These are phyloP conservation scores for Lyophyllum semitale DNA, from an alignment of 768 basidiomycete species.

Conservation along the genomic window DNA sequence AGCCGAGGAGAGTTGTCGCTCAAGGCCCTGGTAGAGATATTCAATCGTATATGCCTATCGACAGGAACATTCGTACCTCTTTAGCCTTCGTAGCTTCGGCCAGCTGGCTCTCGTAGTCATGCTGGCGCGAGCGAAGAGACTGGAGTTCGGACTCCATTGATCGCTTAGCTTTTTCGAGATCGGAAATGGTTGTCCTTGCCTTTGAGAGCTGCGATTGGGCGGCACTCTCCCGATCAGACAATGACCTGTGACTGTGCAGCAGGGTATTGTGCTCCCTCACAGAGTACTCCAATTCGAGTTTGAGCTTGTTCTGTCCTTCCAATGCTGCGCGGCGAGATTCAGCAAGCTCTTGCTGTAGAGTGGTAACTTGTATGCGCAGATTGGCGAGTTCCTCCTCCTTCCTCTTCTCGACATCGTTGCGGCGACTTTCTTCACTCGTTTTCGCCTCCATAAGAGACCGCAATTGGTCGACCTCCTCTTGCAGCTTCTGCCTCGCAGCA, in stretches of 20 bases:
- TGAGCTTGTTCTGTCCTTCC: conserved; percentile 72
- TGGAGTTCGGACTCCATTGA: conserved; percentile 73
- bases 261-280: conserved; percentile 61
- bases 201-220: conserved; percentile 52
- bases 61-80: conserved; percentile 57
- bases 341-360: conserved; percentile 67
- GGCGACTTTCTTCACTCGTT: conserved; percentile 80
- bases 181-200: conserved; percentile 48
- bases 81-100: conserved; percentile 63
- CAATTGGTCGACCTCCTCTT: conserved; percentile 84
- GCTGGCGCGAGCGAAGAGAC: conserved; percentile 65
- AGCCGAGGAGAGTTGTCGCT: conserved; percentile 72
- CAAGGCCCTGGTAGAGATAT: conserved; percentile 54
- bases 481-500: conserved; percentile 59
- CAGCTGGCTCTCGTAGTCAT: conserved; percentile 65
- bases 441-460: conserved; percentile 84
- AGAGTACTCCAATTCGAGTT: conserved; percentile 71
- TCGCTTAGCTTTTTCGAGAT: conserved; percentile 71
- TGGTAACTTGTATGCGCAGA: conserved; percentile 63
- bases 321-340: conserved; percentile 61
- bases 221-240: conserved; percentile 61
- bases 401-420: conserved; percentile 82
- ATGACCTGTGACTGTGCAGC: conserved; percentile 59
- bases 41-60: conserved; percentile 2
- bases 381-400: conserved; percentile 82